Conservation (phyloP, 306 rosid genomes). For the Cucurbita argyrosperma region DNA sequence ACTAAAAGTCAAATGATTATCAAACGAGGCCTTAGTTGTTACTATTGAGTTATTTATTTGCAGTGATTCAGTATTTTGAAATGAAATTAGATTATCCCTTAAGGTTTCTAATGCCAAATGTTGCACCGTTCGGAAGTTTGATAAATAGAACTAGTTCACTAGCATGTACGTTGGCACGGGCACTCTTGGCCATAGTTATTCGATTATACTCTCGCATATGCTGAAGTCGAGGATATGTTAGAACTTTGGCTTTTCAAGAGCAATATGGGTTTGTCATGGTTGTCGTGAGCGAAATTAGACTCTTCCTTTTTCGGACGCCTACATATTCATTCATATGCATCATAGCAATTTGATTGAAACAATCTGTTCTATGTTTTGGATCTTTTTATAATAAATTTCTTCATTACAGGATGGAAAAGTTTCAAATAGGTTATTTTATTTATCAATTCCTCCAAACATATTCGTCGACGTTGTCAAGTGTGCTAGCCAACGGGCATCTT, state of each 20-base stretch:
- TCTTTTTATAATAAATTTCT: constrained; percentile 8
- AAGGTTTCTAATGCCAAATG: too few relatives aligned
- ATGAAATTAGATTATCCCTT: too few relatives aligned
- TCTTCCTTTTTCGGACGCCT: not conserved
- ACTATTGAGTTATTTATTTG: too few relatives aligned
- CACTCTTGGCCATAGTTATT: too few relatives aligned
- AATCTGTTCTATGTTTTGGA: not conserved
- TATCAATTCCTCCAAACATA: constrained; percentile 86
- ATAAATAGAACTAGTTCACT: too few relatives aligned
- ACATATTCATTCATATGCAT: not conserved
- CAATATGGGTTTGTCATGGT: not conserved
- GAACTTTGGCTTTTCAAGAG: not conserved
- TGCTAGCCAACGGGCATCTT: constrained; percentile 75
- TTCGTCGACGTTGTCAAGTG: constrained; percentile 76
- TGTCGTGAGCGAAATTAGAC: not conserved
- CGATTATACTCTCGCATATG: not conserved
- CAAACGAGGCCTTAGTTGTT: too few relatives aligned
- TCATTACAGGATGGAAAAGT: constrained; percentile 52
- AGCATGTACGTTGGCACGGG: too few relatives aligned
- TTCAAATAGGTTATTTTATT: constrained; percentile 71
- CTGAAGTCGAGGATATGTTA: not conserved
- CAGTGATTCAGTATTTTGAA: too few relatives aligned
- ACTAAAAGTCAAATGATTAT: too few relatives aligned
- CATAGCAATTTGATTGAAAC: not conserved
- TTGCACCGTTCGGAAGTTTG: too few relatives aligned